These are phyloP conservation scores for Starmerella bacillaris DNA, from an alignment of 805 yeast genomes.

Conservation along the genomic window DNA sequence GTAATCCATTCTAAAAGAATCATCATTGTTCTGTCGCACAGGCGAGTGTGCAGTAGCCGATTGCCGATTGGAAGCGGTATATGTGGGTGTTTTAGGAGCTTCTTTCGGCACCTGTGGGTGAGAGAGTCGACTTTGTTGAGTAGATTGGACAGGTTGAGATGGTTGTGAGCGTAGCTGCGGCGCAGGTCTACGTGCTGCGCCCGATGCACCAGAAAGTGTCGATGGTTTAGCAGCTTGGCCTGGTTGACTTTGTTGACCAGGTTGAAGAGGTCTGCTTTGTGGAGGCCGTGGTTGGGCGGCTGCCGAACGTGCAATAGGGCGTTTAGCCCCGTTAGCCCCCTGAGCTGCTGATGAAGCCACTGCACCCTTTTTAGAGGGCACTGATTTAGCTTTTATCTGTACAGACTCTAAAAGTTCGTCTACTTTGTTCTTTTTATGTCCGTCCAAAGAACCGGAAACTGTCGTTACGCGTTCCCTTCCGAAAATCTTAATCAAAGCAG, in stretches of 20 bases:
- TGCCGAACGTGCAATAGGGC: constrained; percentile 5
- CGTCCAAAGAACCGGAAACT: constrained; percentile 55
- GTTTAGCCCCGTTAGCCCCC: constrained; percentile 17
- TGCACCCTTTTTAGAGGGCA: constrained; percentile 18
- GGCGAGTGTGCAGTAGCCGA: no score
- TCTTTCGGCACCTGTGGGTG: no score
- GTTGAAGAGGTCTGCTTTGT: neutral
- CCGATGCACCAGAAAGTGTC: no score
- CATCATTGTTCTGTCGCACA: no score
- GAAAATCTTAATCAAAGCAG: constrained; percentile 63
- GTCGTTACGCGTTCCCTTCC: constrained; percentile 52
- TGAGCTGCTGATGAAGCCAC: constrained; percentile 20
- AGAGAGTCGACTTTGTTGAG: no score
- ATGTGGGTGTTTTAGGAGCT: no score
- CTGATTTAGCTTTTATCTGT: constrained; percentile 31
- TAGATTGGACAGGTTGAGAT: no score
- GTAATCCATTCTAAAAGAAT: no score
- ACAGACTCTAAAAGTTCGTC: constrained; percentile 38
- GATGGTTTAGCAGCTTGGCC: neutral
- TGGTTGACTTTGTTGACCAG: constrained; percentile 1
- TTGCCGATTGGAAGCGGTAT: no score
- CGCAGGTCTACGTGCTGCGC: no score
- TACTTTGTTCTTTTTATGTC: constrained; percentile 53
- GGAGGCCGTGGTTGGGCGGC: neutral
- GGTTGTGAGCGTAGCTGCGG: no score